phyloP scores from a whole-genome alignment of 2,329 filamentous ascomycete species.

The Trichophyton simii region DNA sequence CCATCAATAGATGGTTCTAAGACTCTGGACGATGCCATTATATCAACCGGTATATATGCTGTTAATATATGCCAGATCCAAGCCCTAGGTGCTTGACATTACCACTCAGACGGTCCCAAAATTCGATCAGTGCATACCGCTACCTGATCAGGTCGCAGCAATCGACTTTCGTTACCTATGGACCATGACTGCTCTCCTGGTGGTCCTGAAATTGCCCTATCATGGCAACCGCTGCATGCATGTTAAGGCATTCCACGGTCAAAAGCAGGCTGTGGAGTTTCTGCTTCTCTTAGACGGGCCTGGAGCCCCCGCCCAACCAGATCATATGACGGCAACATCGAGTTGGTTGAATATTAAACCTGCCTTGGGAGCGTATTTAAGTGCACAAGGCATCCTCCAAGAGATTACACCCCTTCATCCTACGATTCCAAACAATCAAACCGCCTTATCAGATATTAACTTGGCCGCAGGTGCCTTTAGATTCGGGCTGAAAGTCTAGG shows the following conservation, averaged over 20 bases:
- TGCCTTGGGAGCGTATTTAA: neutral
- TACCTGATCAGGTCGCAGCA: neutral
- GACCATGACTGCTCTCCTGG: neutral
- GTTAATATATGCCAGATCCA: neutral
- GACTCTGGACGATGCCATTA: neutral
- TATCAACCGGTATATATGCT: neutral
- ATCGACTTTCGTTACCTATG: neutral
- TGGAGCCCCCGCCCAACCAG: neutral
- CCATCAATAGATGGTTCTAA: neutral
- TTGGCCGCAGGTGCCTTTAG: neutral
- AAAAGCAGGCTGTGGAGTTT: neutral
- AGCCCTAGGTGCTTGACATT: neutral
- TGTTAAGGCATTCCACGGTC: conserved; percentile 5
- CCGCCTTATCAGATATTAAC: neutral
- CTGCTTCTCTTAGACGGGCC: neutral
- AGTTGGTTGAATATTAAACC: neutral
- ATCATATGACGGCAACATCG: neutral
- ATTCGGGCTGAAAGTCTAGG: neutral
- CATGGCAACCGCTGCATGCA: conserved; percentile 4
- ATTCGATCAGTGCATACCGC: neutral
- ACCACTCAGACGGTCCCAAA: too few species aligned
- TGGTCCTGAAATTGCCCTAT: neutral
- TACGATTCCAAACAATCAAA: neutral
- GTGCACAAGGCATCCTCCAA: neutral
- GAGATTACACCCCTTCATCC: neutral